These are phyloP conservation scores for Diplocarpon mali DNA, from an alignment of 2,329 filamentous ascomycete genomes.

Conservation along the genomic window DNA sequence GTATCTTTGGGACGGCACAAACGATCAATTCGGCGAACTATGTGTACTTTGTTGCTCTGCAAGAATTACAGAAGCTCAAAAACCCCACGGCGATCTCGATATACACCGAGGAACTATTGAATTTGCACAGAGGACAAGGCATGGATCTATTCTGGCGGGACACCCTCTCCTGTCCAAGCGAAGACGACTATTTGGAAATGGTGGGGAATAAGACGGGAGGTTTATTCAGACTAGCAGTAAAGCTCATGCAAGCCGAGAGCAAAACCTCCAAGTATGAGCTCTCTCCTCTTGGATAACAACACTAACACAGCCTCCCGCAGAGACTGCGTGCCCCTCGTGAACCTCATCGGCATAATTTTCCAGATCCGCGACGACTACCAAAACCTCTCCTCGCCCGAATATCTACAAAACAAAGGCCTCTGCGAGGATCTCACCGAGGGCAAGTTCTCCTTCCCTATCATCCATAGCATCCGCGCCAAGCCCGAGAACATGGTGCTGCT, in stretches of 20 bases:
- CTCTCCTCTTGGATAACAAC: neutral
- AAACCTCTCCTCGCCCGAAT: slow-evolving; percentile 66
- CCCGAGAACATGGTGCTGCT: slow-evolving; percentile 68
- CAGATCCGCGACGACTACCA: slow-evolving; percentile 92
- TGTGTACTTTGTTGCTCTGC: slow-evolving; percentile 71
- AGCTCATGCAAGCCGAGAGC: slow-evolving; percentile 75
- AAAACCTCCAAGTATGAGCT: slow-evolving; percentile 31
- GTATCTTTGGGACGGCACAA: slow-evolving; percentile 75
- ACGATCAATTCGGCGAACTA: slow-evolving; percentile 90
- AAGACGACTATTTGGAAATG: slow-evolving; percentile 92
- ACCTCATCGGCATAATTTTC: slow-evolving; percentile 74
- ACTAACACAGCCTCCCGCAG: slow-evolving; percentile 22
- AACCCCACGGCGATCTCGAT: slow-evolving; percentile 58
- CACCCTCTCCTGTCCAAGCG: slow-evolving; percentile 69
- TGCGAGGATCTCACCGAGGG: slow-evolving; percentile 95
- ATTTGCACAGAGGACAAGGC: slow-evolving; percentile 77
- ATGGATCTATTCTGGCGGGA: slow-evolving; percentile 91
- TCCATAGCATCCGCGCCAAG: slow-evolving; percentile 78
- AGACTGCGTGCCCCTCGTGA: slow-evolving; percentile 76
- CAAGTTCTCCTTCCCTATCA: slow-evolving; percentile 93
- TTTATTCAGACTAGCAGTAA: slow-evolving; percentile 72
- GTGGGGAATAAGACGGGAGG: slow-evolving; percentile 85
- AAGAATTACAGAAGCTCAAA: slow-evolving; percentile 60
- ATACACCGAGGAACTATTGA: slow-evolving; percentile 72
- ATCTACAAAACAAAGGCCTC: slow-evolving; percentile 81